Evolutionary conservation across 2,329 filamentous ascomycete species (phyloP), one percentile per base, ranked within the genome.

Genomic region (Sclerotinia nivalis): DNA sequence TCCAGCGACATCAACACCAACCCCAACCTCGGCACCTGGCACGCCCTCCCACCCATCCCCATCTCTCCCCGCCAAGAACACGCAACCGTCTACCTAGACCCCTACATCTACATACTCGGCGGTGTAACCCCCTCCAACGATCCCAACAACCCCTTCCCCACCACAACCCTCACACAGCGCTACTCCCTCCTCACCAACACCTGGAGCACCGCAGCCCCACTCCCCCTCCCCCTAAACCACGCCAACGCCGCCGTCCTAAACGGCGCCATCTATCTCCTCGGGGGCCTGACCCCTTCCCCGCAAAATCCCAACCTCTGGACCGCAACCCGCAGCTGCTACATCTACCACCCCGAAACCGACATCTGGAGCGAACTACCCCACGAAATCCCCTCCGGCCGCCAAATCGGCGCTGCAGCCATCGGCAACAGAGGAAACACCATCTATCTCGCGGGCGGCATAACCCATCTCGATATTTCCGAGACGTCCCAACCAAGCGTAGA

Each of bases 381-480:
- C 81, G 20, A 68, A 40, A 15, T 54, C 76, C 47, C 47, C 22
- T 4, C n/a, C 1, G 77, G 76, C 0, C 71, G 74, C 0, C 73
- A 75, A 56, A 71, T 75, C 22, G 82, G 81, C 0, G 79, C 78
- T 65, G 78, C 81, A 0, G 75, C 77, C 0, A 68, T 81, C 0
- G 78, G 77, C 1, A 77, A 81, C 0, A 68, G 76, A 8, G 75
- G 73, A 2, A 69, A 73, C 4, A 77, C 69, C 0, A 77, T 83
- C 6, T 80, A 79, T 64, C 74, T 83, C 1, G 81, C 80, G 1
- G 81, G 82, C 4, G 82, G 82, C 0, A 75, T 82, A 72, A 75
- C 75, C 1, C n/a, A 12, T 2, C n/a, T 61, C 3, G 28, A 37
- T 31, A 7, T 64, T 0, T 45, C 70, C 22, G 34, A 50, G 4